A percentile compares a stretch with the other conserved stretches of the same genome.
These are phyloP conservation scores for Phytophthora nicotianae DNA, from an alignment of 352 stramenopile genomes.

Conservation along the genomic window DNA sequence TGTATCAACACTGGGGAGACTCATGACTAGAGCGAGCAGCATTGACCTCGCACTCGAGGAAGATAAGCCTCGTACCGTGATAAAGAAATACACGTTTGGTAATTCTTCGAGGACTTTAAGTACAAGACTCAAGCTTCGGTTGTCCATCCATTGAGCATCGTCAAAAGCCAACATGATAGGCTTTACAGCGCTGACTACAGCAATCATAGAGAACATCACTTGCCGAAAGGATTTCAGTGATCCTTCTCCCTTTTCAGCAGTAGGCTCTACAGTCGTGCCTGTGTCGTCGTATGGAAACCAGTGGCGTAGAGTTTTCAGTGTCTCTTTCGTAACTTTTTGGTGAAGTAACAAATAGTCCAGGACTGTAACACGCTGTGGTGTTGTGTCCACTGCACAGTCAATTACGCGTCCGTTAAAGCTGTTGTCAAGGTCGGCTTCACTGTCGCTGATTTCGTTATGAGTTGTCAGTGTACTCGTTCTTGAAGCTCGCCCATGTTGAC, in stretches of 20 bases:
- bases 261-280: constrained; percentile 7
- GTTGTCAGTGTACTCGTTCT: constrained; percentile 34
- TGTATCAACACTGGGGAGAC: constrained; percentile 29
- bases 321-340: constrained; percentile 44
- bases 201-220: constrained; percentile 63
- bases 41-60: constrained; percentile 46
- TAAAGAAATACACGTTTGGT: constrained; percentile 60
- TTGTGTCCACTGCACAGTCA: constrained; percentile 9
- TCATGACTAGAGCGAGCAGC: constrained; percentile 32
- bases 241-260: constrained; percentile 45
- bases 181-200: constrained; percentile 53
- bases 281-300: constrained; percentile 46
- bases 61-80: constrained; percentile 49
- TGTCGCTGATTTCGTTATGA: constrained; percentile 22
- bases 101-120: constrained; percentile 61
- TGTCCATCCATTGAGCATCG: constrained; percentile 82
- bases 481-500: constrained; percentile 21
- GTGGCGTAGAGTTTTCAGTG: constrained; percentile 51
- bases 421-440: constrained; percentile 21
- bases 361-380: constrained; percentile 44
- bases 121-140: constrained; percentile 62
- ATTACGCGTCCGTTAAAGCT: constrained; percentile 3
- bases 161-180: constrained; percentile 75
- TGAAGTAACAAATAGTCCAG: constrained; percentile 66
- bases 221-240: constrained; percentile 52